These are phyloP conservation scores for Coniochaeta ligniaria DNA, from an alignment of 2,329 filamentous ascomycete species.

Conservation along the genomic window DNA sequence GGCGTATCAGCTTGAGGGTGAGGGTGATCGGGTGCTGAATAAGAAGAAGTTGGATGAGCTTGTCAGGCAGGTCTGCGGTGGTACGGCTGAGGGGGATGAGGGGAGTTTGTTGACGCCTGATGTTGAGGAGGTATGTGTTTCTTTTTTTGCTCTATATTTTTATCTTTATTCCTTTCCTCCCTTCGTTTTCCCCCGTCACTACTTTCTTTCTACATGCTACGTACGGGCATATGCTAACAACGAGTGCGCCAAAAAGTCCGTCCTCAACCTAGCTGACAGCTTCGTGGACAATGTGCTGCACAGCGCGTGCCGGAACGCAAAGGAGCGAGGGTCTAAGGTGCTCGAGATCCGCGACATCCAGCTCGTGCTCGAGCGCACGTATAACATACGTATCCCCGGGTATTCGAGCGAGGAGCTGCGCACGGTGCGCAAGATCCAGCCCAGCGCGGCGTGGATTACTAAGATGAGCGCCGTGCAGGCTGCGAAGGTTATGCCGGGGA, in stretches of 20 bases:
- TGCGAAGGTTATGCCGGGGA: conserved; percentile 70
- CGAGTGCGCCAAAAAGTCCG: conserved; percentile 51
- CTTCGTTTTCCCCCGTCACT: too few species aligned
- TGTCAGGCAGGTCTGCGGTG: conserved; percentile 86
- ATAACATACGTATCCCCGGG: conserved; percentile 88
- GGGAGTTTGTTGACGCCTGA: conserved; percentile 79
- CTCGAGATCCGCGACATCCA: conserved; percentile 86
- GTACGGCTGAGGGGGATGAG: conserved; percentile 63
- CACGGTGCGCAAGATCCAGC: conserved; percentile 89
- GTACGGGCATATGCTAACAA: conserved; percentile 8
- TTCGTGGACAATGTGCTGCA: conserved; percentile 91
- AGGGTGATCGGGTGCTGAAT: conserved; percentile 87
- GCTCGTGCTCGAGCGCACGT: conserved; percentile 74
- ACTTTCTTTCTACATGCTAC: too few species aligned
- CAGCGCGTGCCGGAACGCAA: conserved; percentile 82
- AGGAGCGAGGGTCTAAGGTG: conserved; percentile 82
- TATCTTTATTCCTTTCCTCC: neutral
- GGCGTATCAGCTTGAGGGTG: conserved; percentile 79
- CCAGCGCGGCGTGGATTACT: conserved; percentile 80
- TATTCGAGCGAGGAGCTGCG: conserved; percentile 92
- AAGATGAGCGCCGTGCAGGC: conserved; percentile 98
- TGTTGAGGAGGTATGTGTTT: conserved; percentile 78
- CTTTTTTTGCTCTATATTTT: neutral
- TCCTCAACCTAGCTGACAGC: conserved; percentile 83
- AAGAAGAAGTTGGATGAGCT: conserved; percentile 97